Evolutionary conservation across 345 rosid species (phyloP).

Genomic region (Arabidopsis suecica): DNA sequence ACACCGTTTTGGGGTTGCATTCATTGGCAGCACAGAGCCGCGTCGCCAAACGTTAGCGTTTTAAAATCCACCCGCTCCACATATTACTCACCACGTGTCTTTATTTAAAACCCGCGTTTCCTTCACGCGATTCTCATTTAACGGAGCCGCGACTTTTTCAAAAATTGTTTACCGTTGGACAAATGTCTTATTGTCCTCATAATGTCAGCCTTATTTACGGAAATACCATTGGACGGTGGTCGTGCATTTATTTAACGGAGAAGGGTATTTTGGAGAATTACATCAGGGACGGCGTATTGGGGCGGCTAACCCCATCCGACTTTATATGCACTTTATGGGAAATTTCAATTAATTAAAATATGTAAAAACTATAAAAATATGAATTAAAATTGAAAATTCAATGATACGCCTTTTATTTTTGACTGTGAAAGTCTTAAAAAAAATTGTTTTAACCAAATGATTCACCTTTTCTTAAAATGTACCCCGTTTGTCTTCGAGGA

Average conservation of each 20-base stretch:
- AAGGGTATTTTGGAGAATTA: constrained; percentile 35
- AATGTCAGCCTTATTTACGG: constrained; percentile 12
- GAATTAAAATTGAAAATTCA: constrained; percentile 11
- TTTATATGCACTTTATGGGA: constrained; percentile 35
- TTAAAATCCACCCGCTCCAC: constrained; percentile 6
- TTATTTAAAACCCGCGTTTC: constrained; percentile 46
- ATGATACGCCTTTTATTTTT: constrained; percentile 51
- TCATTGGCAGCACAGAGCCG: constrained; percentile 27
- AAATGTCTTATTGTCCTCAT: constrained; percentile 37
- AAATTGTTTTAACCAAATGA: constrained; percentile 45
- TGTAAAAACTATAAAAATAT: not conserved
- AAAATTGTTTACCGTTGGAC: constrained; percentile 22
- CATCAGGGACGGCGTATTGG: constrained; percentile 31
- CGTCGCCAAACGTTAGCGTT: constrained; percentile 25
- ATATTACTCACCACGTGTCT: constrained; percentile 35
- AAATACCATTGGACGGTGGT: constrained; percentile 22
- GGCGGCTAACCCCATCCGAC: constrained; percentile 32
- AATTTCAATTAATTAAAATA: constrained; percentile 11
- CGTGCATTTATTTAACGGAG: not conserved
- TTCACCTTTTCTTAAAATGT: constrained; percentile 40
- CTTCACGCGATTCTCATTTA: constrained; percentile 53
- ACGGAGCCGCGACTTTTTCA: constrained; percentile 30
- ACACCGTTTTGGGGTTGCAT: constrained; percentile 23
- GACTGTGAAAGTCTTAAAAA: constrained; percentile 53
- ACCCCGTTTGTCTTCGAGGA: constrained; percentile 44